These are phyloP conservation scores for Cladosporium velox DNA, from an alignment of 2,329 filamentous ascomycete species.

Conservation along the genomic window DNA sequence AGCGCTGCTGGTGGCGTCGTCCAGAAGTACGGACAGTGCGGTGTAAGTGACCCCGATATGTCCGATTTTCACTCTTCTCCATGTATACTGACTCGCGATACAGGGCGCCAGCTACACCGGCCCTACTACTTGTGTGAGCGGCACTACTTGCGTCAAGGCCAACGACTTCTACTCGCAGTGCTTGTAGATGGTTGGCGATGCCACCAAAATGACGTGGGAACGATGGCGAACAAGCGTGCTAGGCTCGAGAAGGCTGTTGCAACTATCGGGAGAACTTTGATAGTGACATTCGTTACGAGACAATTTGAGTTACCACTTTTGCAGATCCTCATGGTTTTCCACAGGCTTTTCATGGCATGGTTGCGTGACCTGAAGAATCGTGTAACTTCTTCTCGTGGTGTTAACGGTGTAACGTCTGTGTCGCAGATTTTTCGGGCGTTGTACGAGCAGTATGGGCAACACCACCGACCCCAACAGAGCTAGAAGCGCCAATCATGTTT, in stretches of 20 bases:
- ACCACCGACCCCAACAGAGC: not conserved
- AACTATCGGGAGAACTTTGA: not conserved
- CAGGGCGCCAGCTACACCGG: constrained; percentile 35
- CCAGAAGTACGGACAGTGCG: constrained; percentile 20
- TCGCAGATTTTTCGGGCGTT: not conserved
- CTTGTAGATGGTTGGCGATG: constrained; percentile 14
- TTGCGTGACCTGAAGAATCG: not conserved
- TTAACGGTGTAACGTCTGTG: not conserved
- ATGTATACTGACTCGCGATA: not conserved
- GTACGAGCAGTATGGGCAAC: not conserved
- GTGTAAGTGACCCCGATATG: constrained; percentile 8
- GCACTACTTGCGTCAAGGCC: constrained; percentile 31
- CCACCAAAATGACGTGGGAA: not conserved
- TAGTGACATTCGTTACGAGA: not conserved
- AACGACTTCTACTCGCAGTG: constrained; percentile 41
- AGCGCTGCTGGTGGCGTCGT: constrained; percentile 3
- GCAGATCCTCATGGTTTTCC: not conserved
- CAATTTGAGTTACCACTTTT: not conserved
- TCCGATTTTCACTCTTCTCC: not conserved
- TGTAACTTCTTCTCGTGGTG: not conserved
- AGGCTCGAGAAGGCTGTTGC: not conserved
- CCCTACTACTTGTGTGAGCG: constrained; percentile 34
- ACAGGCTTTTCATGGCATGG: not conserved
- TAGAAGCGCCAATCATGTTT: not conserved
- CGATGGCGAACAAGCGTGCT: not conserved